These are phyloP conservation scores for Amniculicola lignicola DNA, from an alignment of 495 filamentous ascomycete species.

Conservation along the genomic window DNA sequence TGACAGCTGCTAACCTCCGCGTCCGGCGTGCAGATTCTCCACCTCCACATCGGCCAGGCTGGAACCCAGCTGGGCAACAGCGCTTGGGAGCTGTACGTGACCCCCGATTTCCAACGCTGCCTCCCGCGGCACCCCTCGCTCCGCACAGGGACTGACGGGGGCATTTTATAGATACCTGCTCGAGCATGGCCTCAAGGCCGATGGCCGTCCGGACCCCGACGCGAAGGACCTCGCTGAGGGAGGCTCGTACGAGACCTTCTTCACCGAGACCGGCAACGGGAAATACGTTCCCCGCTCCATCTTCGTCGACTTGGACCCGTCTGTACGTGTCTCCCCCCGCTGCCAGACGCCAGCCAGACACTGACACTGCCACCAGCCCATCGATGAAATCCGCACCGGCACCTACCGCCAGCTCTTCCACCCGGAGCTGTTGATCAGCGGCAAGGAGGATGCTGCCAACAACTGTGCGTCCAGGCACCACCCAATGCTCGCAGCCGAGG, in stretches of 20 bases:
- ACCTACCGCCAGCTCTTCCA: slow-evolving; percentile 83
- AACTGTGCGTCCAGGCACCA: slow-evolving; percentile 56
- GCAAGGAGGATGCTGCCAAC: slow-evolving; percentile 92
- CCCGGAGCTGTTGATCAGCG: slow-evolving; percentile 81
- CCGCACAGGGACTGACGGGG: slow-evolving; percentile 12
- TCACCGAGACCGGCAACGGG: slow-evolving; percentile 78
- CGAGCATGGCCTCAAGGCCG: slow-evolving; percentile 79
- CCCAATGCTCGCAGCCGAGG: background rate
- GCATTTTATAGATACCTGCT: slow-evolving; percentile 69
- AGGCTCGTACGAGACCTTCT: slow-evolving; percentile 86
- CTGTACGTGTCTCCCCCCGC: slow-evolving; percentile 52
- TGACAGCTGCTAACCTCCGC: slow-evolving; percentile 19
- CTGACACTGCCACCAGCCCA: slow-evolving; percentile 51
- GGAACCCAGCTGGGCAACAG: slow-evolving; percentile 90
- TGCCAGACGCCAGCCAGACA: background rate
- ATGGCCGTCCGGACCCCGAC: slow-evolving; percentile 68
- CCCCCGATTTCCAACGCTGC: background rate
- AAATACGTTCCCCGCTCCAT: slow-evolving; percentile 91
- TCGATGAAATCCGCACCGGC: slow-evolving; percentile 88
- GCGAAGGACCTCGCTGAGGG: slow-evolving; percentile 58
- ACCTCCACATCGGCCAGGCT: slow-evolving; percentile 91
- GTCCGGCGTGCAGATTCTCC: slow-evolving; percentile 61
- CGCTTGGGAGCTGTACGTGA: slow-evolving; percentile 85
- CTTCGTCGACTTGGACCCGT: slow-evolving; percentile 86
- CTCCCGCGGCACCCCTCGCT: background rate